Evolutionary conservation across 1,284 basidiomycete species (phyloP).

Genomic region (Tremellales sp.): DNA sequence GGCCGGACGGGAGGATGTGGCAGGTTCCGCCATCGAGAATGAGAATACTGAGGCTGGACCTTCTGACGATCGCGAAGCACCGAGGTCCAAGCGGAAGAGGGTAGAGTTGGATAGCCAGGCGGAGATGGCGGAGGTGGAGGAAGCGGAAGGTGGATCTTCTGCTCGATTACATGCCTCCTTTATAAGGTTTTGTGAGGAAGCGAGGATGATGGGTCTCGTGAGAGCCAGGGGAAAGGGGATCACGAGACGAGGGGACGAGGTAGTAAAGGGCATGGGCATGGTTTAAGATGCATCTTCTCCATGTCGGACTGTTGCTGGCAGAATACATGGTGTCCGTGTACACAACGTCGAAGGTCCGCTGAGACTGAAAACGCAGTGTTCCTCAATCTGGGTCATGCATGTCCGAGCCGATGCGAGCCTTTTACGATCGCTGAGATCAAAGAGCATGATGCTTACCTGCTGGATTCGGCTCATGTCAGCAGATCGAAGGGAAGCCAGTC

Average conservation of each 20-base stretch:
- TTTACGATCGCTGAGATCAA: too few species aligned
- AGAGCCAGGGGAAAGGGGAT: constrained; percentile 30
- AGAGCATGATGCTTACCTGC: too few species aligned
- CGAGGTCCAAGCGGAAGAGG: too few species aligned
- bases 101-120: neutral
- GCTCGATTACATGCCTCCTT: constrained; percentile 39
- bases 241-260: constrained; percentile 34
- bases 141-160: constrained; percentile 2
- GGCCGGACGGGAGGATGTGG: constrained; percentile 1
- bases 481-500: too few species aligned
- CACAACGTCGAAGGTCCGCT: too few species aligned
- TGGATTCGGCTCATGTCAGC: too few species aligned
- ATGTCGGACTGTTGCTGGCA: neutral
- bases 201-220: constrained; percentile 42
- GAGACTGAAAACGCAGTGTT: too few species aligned
- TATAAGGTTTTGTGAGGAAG: constrained; percentile 42
- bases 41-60: too few species aligned
- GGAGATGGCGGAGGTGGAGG: constrained; percentile 4
- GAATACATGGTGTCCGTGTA: neutral
- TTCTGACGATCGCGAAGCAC: too few species aligned
- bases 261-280: constrained; percentile 36
- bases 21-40: neutral
- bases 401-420: too few species aligned
- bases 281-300: constrained; percentile 10
- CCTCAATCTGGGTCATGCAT: too few species aligned